These are phyloP conservation scores for Schoenoplectus triqueter DNA, from an alignment of 202 grass and related monocot genomes.

Conservation along the genomic window DNA sequence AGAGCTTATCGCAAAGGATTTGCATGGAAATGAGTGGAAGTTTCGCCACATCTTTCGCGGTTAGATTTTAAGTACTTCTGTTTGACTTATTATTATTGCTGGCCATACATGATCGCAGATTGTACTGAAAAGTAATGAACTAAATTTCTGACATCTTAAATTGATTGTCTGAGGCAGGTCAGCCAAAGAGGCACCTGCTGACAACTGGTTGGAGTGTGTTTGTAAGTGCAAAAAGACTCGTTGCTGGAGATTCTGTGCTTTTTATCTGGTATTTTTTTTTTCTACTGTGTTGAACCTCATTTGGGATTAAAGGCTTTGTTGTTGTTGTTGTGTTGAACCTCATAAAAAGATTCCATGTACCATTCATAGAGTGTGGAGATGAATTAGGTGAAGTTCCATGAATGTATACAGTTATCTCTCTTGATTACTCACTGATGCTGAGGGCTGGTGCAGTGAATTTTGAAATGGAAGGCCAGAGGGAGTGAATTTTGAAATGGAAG, in stretches of 20 bases:
- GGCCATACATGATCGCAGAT: neutral
- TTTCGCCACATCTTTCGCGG: conserved; percentile 97
- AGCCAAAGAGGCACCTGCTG: conserved; percentile 96
- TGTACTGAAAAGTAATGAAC: conserved; percentile 1
- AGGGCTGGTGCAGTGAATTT: neutral
- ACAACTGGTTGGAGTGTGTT: conserved; percentile 99
- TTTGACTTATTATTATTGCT: neutral
- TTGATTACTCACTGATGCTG: neutral
- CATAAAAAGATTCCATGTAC: neutral
- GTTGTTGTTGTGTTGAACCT: neutral
- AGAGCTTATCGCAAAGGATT: conserved; percentile 90
- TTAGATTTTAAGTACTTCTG: conserved; percentile 45
- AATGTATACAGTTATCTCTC: neutral
- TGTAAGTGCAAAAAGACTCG: conserved; percentile 93
- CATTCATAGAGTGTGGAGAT: neutral
- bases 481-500: neutral
- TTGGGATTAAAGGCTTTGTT: neutral
- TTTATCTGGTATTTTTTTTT: conserved; percentile 79
- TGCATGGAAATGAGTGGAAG: conserved; percentile 98
- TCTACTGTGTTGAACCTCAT: neutral
- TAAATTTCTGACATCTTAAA: conserved; percentile 13
- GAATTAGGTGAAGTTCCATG: neutral
- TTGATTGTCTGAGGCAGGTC: conserved; percentile 62
- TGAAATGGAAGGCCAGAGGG: neutral
- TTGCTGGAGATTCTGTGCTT: conserved; percentile 92